These are phyloP conservation scores for Cadophora sp. DNA, from an alignment of 2,329 filamentous ascomycete genomes.

Conservation along the genomic window DNA sequence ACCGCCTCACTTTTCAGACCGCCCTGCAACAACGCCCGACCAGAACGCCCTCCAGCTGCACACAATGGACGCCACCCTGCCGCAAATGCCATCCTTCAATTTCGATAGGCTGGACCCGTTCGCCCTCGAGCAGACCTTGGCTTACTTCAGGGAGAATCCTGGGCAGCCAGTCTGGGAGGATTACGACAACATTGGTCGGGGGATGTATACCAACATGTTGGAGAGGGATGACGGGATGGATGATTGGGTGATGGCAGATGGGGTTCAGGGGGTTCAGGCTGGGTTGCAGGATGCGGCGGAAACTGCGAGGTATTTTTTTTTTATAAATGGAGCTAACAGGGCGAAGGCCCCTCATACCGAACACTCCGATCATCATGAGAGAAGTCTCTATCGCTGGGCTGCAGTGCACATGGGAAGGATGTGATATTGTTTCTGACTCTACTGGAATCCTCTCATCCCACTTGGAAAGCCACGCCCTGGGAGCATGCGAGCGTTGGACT, in stretches of 20 bases:
- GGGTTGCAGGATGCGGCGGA: neutral
- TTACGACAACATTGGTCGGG: neutral
- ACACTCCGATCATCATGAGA: neutral
- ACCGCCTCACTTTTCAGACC: neutral
- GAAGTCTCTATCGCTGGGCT: neutral
- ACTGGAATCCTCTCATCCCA: neutral
- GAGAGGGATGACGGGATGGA: neutral
- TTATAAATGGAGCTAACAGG: neutral
- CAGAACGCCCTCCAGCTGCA: neutral
- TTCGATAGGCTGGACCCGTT: too few species aligned
- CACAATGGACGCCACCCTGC: too few species aligned
- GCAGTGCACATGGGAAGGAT: neutral
- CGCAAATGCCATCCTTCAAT: too few species aligned
- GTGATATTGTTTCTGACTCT: neutral
- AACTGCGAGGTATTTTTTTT: neutral
- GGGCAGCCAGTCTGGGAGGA: neutral
- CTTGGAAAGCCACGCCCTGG: neutral
- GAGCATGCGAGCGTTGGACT: neutral
- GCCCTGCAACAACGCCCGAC: neutral
- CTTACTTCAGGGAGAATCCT: neutral
- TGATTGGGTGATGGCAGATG: neutral
- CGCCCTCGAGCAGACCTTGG: neutral
- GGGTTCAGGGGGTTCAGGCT: neutral
- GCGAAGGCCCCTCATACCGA: neutral
- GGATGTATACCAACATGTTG: neutral